A percentile compares a stretch with the other conserved stretches of the same genome.
Evolutionary conservation across 2,329 filamentous ascomycete genomes (phyloP).

Genomic region (Penicillium hordei): DNA sequence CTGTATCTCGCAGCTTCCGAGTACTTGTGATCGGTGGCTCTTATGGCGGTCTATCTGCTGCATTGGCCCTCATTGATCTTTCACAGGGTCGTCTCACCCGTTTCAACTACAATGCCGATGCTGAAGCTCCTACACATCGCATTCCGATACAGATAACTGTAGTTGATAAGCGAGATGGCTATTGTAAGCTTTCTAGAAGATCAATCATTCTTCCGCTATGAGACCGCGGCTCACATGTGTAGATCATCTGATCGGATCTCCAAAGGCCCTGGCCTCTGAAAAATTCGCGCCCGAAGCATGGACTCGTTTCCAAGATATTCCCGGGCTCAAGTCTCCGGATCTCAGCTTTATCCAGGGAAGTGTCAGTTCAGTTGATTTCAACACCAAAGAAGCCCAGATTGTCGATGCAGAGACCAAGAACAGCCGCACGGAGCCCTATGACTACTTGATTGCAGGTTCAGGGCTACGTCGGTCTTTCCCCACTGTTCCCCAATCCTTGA

Average conservation of each 20-base stretch:
- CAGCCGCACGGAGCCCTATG: conserved; percentile 53
- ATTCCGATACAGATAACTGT: conserved; percentile 69
- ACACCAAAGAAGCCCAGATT: conserved; percentile 60
- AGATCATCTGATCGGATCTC: conserved; percentile 76
- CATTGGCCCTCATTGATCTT: conserved; percentile 67
- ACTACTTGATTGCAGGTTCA: conserved; percentile 72
- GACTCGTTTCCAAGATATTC: conserved; percentile 67
- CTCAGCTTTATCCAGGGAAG: conserved; percentile 67
- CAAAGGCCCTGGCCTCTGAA: conserved; percentile 66
- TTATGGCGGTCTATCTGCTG: conserved; percentile 68
- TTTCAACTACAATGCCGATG: conserved; percentile 31
- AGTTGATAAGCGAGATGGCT: conserved; percentile 79
- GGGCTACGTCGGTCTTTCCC: conserved; percentile 71
- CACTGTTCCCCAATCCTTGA: conserved; percentile 65
- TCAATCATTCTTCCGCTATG: no score
- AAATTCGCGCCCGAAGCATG: conserved; percentile 67
- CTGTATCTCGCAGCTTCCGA: conserved; percentile 39
- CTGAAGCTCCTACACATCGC: conserved; percentile 35
- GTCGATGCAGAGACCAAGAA: conserved; percentile 50
- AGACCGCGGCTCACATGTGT: not conserved
- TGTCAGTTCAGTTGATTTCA: conserved; percentile 60
- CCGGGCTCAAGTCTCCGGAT: conserved; percentile 62
- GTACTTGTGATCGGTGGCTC: conserved; percentile 70
- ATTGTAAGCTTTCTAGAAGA: conserved; percentile 54
- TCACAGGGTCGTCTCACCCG: conserved; percentile 58